These are phyloP conservation scores for Eustoma russellianum DNA, from an alignment of 257 asterid species.

Conservation along the genomic window DNA sequence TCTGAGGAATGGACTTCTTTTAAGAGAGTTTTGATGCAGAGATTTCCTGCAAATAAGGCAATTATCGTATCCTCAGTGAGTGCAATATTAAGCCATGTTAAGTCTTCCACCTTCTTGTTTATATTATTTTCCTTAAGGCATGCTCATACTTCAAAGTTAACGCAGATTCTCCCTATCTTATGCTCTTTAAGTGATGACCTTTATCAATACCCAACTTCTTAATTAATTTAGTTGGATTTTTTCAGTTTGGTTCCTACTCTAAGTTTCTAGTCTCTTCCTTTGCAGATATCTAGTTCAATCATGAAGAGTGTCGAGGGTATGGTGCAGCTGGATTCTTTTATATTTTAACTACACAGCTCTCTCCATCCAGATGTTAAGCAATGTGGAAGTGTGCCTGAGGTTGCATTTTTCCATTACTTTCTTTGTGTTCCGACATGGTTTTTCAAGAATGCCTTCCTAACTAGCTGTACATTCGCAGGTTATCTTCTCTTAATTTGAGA, in stretches of 20 bases:
- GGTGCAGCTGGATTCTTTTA: conserved; percentile 12
- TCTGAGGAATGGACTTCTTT: conserved; percentile 58
- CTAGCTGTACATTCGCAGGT: too few relatives aligned
- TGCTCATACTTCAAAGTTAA: too few relatives aligned
- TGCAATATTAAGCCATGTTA: conserved; percentile 7
- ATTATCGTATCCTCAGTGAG: conserved; percentile 40
- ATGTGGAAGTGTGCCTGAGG: too few relatives aligned
- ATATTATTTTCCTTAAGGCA: too few relatives aligned
- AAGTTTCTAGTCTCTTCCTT: conserved; percentile 9
- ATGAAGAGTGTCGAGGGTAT: conserved; percentile 61
- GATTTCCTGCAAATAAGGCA: conserved; percentile 53
- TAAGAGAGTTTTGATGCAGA: conserved; percentile 61
- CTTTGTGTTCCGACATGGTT: not conserved
- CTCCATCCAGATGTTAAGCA: not conserved
- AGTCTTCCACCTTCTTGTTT: not conserved
- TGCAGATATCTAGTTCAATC: conserved; percentile 43
- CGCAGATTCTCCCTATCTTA: too few relatives aligned
- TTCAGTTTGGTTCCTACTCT: not conserved
- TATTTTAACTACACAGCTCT: not conserved
- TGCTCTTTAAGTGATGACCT: too few relatives aligned
- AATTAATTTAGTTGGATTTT: not conserved
- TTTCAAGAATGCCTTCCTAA: too few relatives aligned
- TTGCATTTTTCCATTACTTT: not conserved
- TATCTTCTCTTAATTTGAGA: too few relatives aligned
- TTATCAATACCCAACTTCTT: too few relatives aligned